Evolutionary conservation across 148 eudicot genomes (phyloP).

Genomic region (Rhododendron vialii): DNA sequence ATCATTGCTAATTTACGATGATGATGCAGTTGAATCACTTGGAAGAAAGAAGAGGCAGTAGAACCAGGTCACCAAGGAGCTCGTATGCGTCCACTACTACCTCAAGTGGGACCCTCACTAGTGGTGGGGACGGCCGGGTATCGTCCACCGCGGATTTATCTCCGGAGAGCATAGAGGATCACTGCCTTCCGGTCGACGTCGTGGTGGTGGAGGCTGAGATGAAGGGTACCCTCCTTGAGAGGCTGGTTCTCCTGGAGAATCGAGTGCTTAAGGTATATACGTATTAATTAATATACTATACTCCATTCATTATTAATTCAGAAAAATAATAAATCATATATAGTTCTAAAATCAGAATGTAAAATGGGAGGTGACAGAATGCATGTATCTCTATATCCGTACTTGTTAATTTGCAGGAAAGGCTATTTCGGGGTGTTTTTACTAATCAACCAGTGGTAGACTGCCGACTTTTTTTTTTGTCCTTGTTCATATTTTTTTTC

Average conservation of each 20-base stretch:
- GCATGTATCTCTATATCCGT: no score
- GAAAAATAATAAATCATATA: no score
- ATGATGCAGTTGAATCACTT: constrained; percentile 39
- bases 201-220: constrained; percentile 43
- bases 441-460: no score
- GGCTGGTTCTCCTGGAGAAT: constrained; percentile 44
- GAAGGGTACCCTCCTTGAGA: constrained; percentile 53
- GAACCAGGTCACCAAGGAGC: constrained; percentile 35
- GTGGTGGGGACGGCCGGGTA: constrained; percentile 15
- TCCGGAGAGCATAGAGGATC: constrained; percentile 10
- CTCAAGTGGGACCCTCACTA: constrained; percentile 12
- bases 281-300: not conserved
- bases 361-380: no score
- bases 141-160: constrained; percentile 29
- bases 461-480: no score
- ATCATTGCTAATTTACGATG: not conserved
- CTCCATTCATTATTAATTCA: no score
- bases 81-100: constrained; percentile 44
- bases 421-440: no score
- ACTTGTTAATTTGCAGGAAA: no score
- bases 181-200: constrained; percentile 48
- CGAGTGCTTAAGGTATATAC: constrained; percentile 44
- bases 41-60: constrained; percentile 41
- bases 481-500: no score
- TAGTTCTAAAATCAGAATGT: no score